phyloP scores from a whole-genome alignment of 1,284 basidiomycete species.

The Rhizoctonia solani region DNA sequence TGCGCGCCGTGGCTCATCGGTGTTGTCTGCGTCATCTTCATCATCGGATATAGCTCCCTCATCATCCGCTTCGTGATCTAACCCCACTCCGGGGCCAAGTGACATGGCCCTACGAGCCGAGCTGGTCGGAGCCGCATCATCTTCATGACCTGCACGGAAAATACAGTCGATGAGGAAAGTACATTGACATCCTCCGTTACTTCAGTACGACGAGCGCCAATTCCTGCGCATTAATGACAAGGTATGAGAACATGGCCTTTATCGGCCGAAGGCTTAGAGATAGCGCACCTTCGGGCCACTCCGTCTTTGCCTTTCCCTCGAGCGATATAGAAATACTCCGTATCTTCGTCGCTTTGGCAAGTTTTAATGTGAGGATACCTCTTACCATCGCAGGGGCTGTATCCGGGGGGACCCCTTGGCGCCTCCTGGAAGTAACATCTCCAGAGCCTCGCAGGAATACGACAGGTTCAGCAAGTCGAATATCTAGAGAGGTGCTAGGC shows the following conservation, averaged over 20 bases:
- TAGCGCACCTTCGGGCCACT: slow-evolving; percentile 84
- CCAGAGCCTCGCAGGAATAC: slow-evolving; percentile 70
- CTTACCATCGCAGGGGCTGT: slow-evolving; percentile 79
- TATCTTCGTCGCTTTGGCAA: slow-evolving; percentile 84
- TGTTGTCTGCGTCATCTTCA: slow-evolving; percentile 48
- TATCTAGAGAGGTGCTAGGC: slow-evolving; percentile 43
- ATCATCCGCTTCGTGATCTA: slow-evolving; percentile 46
- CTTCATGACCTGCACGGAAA: slow-evolving; percentile 63
- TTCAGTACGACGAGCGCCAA: slow-evolving; percentile 79
- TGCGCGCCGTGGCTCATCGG: slow-evolving; percentile 39
- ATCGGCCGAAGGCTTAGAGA: slow-evolving; percentile 11
- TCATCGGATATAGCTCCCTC: slow-evolving; percentile 46
- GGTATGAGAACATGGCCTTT: not conserved
- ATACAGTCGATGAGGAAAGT: slow-evolving; percentile 71
- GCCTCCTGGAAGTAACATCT: slow-evolving; percentile 54
- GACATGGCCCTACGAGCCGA: slow-evolving; percentile 65
- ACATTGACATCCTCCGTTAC: slow-evolving; percentile 80
- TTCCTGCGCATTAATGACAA: slow-evolving; percentile 53
- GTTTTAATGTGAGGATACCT: slow-evolving; percentile 81
- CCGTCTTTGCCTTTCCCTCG: slow-evolving; percentile 67
- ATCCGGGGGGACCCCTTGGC: slow-evolving; percentile 49
- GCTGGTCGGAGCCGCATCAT: slow-evolving; percentile 17
- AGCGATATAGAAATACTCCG: slow-evolving; percentile 83
- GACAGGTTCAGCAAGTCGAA: slow-evolving; percentile 80
- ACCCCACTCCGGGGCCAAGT: slow-evolving; percentile 70